phyloP scores from a whole-genome alignment of 2,329 filamentous ascomycete species.

The Ilyonectria mors-panacis region DNA sequence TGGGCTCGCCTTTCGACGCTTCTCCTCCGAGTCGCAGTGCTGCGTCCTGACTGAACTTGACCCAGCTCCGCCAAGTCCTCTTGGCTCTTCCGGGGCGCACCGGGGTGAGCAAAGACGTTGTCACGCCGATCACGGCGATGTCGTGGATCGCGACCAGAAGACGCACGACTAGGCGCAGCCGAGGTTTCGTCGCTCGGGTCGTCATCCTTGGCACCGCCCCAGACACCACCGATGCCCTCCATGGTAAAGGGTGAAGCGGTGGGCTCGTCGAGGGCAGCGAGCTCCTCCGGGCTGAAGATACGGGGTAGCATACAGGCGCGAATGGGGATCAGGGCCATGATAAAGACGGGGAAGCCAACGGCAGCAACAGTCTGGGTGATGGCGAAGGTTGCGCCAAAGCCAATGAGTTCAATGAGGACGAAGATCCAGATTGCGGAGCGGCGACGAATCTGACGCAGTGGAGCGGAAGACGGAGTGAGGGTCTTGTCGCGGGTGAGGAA shows the following conservation, averaged over 20 bases:
- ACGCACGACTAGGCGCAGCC: constrained; percentile 24
- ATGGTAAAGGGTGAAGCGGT: constrained; percentile 83
- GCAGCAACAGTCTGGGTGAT: constrained; percentile 88
- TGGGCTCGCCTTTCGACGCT: constrained; percentile 44
- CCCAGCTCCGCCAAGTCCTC: constrained; percentile 56
- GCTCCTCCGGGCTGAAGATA: constrained; percentile 72
- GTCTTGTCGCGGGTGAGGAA: constrained; percentile 76
- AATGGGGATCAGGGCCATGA: constrained; percentile 77
- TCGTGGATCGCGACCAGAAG: constrained; percentile 27
- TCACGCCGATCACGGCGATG: constrained; percentile 34
- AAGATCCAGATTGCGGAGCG: constrained; percentile 79
- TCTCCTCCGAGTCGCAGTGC: constrained; percentile 49
- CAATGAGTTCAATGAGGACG: constrained; percentile 76
- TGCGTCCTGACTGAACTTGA: constrained; percentile 47
- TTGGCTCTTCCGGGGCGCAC: constrained; percentile 50
- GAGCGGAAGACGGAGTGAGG: constrained; percentile 73
- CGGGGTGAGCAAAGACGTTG: constrained; percentile 48
- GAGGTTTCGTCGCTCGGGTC: constrained; percentile 38
- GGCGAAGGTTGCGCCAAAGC: constrained; percentile 84
- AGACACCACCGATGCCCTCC: constrained; percentile 79
- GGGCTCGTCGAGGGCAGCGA: constrained; percentile 77
- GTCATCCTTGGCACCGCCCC: constrained; percentile 58
- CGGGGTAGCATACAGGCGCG: constrained; percentile 75
- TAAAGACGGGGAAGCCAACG: constrained; percentile 84
- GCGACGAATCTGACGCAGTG: constrained; percentile 73